Base-by-base conservation (phyloP, 768 basidiomycete genomes). In the Astraeus odoratus region DNA sequence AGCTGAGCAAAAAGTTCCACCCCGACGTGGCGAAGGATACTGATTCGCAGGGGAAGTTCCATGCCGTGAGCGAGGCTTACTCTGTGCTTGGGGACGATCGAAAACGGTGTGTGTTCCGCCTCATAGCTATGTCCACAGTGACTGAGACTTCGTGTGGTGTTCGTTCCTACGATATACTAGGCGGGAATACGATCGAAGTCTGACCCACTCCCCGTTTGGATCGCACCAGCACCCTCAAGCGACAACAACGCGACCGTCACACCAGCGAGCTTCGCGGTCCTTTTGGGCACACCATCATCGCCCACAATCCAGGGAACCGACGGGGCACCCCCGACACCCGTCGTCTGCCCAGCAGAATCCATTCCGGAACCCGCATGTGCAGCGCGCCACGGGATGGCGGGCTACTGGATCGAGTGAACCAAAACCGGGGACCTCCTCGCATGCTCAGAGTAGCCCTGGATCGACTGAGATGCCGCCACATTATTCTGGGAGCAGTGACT, bases 1-100 rank as follows among this genome's bases (percentile, higher is more conserved):
- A 76, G 74, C 54, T 76, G 42, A 76, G 74, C 65, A 76, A 76
- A 47, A 49, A 59, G 48, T 64, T 66, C 39, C 75, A 76, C 43
- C 74, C 74, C 1, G 74, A 76, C 51, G 52, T 70, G 8, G 63
- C 63, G 42, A 57, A 61, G 27, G 72, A 75, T 41, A 57, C 56
- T 5, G 37, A 48, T 3, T 65, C 73, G 1, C 66, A 63, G 44
- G 57, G 61, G 44, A 73, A 59, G 39, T 76, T 73, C 46, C 70
- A 70, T 39, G 65, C 59, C 0, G 66, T 73, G 40, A 75, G 71
- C 50, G 75, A 74, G 40, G 74, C 74, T 2, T 76, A 74, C 36
- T 57, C 67, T 1, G 49, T 74, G 16, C 58, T 76, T 7, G 67
- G 70, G 6, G 67, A 76, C 39, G 72, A 74, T 43, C 58, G 73